Conservation (phyloP, 148 eudicot genomes). For the Pouteria glomerata region DNA sequence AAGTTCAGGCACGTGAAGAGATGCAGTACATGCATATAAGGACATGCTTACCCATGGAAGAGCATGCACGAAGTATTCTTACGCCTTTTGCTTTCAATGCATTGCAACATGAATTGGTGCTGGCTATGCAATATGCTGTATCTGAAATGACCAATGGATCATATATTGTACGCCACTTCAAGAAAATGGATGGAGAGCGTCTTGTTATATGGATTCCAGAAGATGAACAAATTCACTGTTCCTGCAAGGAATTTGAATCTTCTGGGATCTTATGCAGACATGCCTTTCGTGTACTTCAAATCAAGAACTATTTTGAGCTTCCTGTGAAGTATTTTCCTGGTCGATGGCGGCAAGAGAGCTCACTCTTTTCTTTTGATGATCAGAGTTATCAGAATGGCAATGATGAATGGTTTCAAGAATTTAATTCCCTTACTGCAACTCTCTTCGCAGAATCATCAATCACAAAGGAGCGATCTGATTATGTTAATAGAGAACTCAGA, state of each 20-base stretch:
- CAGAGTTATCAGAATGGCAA: slow-evolving; percentile 6
- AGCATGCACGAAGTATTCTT: slow-evolving; percentile 30
- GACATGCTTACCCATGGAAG: slow-evolving; percentile 35
- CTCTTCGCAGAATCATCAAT: slow-evolving; percentile 30
- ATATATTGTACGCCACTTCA: slow-evolving; percentile 25
- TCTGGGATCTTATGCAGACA: slow-evolving; percentile 38
- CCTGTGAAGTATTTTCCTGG: slow-evolving; percentile 26
- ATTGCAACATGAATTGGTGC: slow-evolving; percentile 29
- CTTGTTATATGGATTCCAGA: slow-evolving; percentile 32
- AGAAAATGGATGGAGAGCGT: slow-evolving; percentile 32
- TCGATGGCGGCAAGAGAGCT: slow-evolving; percentile 19
- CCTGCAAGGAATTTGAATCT: slow-evolving; percentile 43
- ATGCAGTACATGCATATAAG: slow-evolving; percentile 20
- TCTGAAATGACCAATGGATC: slow-evolving; percentile 30
- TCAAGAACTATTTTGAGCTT: slow-evolving; percentile 34
- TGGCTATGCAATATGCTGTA: slow-evolving; percentile 33
- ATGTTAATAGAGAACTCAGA: slow-evolving; percentile 24
- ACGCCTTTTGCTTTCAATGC: slow-evolving; percentile 33
- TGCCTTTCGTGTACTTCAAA: slow-evolving; percentile 27
- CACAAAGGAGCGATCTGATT: slow-evolving; percentile 29
- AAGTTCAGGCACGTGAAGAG: slow-evolving; percentile 18
- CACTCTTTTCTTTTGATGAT: slow-evolving; percentile 16
- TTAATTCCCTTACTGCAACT: slow-evolving; percentile 24
- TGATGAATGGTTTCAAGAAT: slow-evolving; percentile 32
- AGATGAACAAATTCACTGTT: slow-evolving; percentile 34